Conservation (phyloP, 2,329 filamentous ascomycete species). For the Aureobasidium zeae region DNA sequence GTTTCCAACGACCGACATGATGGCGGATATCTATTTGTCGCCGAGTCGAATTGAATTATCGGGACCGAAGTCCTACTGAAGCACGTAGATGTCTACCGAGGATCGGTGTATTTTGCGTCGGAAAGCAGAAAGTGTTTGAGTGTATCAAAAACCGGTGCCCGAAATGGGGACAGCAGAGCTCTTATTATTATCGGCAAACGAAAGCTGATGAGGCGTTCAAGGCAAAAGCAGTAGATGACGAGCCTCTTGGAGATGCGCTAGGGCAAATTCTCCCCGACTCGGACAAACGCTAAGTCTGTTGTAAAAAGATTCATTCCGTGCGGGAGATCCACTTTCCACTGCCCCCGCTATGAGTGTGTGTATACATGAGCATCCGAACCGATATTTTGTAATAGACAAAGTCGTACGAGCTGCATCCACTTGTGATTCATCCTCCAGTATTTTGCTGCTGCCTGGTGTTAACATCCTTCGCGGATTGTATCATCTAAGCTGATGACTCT, state of each 20-base stretch:
- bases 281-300: constrained; percentile 2
- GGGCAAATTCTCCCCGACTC: constrained; percentile 6
- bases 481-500: neutral
- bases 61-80: constrained; percentile 3
- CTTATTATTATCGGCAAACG: constrained; percentile 6
- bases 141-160: neutral
- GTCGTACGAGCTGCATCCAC: constrained; percentile 1
- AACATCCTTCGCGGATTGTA: neutral
- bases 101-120: neutral
- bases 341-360: neutral
- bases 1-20: constrained; percentile 38
- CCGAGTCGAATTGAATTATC: neutral
- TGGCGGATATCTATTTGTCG: constrained; percentile 1
- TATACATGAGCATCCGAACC: neutral
- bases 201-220: neutral
- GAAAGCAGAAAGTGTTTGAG: neutral
- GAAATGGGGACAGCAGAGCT: neutral
- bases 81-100: constrained; percentile 1
- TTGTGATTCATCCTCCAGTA: neutral
- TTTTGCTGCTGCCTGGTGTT: neutral
- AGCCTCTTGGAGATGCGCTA: neutral
- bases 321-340: constrained; percentile 2
- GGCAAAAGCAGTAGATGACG: constrained; percentile 10
- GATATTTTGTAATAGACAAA: neutral
- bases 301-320: constrained; percentile 6